A percentile compares a stretch with the other conserved stretches of the same genome.
phyloP scores from a whole-genome alignment of 768 basidiomycete genomes.

The Lactarius hengduanensis region DNA sequence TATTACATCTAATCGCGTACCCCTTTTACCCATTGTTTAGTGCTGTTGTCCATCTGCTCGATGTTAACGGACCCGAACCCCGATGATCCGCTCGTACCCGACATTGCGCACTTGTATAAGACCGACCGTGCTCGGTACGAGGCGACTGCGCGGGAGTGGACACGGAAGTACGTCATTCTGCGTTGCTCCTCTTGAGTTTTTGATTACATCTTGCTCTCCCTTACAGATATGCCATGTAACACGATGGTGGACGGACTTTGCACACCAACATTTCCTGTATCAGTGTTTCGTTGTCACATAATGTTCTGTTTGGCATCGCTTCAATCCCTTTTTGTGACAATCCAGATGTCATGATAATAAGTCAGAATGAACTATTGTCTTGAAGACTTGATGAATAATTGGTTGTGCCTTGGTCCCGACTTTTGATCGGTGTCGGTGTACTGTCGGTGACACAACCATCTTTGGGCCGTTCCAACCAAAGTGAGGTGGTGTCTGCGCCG shows the following conservation, averaged over 20 bases:
- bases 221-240: conserved; percentile 29
- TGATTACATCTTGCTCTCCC: conserved; percentile 9
- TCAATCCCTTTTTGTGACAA: conserved; percentile 22
- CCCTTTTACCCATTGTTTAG: conserved; percentile 41
- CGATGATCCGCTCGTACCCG: conserved; percentile 97
- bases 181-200: neutral
- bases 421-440: neutral
- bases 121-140: conserved; percentile 97
- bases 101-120: conserved; percentile 99
- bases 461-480: no score
- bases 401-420: neutral
- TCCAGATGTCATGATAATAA: conserved; percentile 23
- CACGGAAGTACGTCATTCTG: conserved; percentile 78
- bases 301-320: conserved; percentile 23
- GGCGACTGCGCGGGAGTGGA: conserved; percentile 98
- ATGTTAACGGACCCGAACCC: conserved; percentile 99
- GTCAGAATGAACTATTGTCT: neutral
- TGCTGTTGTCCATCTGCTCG: conserved; percentile 96
- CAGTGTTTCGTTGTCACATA: conserved; percentile 25
- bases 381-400: neutral
- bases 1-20: neutral
- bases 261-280: conserved; percentile 23
- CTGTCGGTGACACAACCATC: neutral
- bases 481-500: neutral
- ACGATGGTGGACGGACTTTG: conserved; percentile 14